Percentiles rank a stretch among this genome's conserved stretches.
Conservation (phyloP, 2,329 filamentous ascomycete genomes). For the Aspergillus sp. region DNA sequence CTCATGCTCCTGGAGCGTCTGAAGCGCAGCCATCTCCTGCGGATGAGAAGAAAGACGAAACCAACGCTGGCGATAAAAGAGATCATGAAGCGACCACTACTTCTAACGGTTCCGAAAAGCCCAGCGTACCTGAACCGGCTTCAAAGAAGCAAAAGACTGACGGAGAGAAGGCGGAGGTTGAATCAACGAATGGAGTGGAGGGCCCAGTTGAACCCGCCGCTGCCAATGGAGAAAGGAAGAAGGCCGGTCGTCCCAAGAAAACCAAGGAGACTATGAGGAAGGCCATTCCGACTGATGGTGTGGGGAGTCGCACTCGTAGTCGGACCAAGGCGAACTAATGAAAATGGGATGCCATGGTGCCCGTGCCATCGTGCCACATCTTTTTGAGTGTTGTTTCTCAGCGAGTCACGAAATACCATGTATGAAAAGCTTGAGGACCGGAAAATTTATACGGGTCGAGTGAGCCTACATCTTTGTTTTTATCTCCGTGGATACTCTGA, state of each 20-base stretch:
- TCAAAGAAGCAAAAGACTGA: constrained; percentile 37
- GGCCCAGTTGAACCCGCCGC: not conserved
- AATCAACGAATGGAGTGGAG: constrained; percentile 15
- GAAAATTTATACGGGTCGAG: no score
- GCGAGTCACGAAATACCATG: no score
- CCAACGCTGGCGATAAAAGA: constrained; percentile 23
- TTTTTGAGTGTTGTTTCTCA: not conserved
- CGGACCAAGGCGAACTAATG: constrained; percentile 29
- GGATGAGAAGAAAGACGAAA: constrained; percentile 11
- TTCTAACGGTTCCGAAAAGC: constrained; percentile 5
- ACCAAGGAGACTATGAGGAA: constrained; percentile 27
- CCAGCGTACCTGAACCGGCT: constrained; percentile 16
- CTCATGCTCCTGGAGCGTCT: constrained; percentile 1
- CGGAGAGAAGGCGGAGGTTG: constrained; percentile 1
- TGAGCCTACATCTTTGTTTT: no score
- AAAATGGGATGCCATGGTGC: not conserved
- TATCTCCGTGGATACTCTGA: not conserved
- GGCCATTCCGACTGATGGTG: constrained; percentile 28
- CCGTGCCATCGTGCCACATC: not conserved
- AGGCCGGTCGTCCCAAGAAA: constrained; percentile 30
- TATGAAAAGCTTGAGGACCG: no score
- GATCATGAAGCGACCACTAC: constrained; percentile 15
- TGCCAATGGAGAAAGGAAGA: constrained; percentile 28
- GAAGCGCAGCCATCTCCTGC: not conserved
- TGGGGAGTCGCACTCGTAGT: constrained; percentile 39